Evolutionary conservation across 176 grass and related monocot species (phyloP), one percentile per base, ranked within the genome.

Genomic region (Bonia amplexicaulis): DNA sequence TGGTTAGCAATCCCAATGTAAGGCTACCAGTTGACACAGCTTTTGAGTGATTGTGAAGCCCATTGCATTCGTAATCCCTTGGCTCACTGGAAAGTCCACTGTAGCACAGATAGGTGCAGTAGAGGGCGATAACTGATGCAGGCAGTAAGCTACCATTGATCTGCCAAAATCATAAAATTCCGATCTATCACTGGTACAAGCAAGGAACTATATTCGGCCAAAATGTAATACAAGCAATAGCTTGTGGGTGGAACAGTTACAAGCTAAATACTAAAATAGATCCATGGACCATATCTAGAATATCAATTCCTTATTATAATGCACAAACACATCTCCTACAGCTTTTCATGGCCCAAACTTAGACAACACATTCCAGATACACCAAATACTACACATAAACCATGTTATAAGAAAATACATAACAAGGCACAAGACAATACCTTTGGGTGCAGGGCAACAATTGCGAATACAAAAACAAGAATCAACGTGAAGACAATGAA

Each of bases 81-180:
- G 96, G 96, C 86, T 99, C 96, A 49, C 96, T 99, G 14, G 96
- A 99, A 49, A 99, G 93, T 72, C 90, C 96, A 33, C 89, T 96
- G 75, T 99, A 99, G 78, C 96, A 99, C 37, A 99, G 76, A 42
- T 99, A 99, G 20, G 82, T 89, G 76, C 93, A 99, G 83, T 99
- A 99, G 4, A 99, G 78, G 35, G 90, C 89, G 1, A 98, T 96
- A 60, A 99, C 80, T 17, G 93, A 96, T 69, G 96, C 96, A 68
- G 96, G 96, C 90, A 99, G 73, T 81, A 99, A 55, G 84, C 96
- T 99, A 54, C 96, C 96, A 73, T 94, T 99, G 86, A 99, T 86
- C 93, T 99, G 76, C 27, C 63, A 60, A 80, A 88, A 74, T 66
- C 15, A 78, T 10, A 73, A 73, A 20, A 5, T 35, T 52, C 3